Base-by-base conservation (phyloP, 768 basidiomycete species). In the Strobilomyces echinocephalus region DNA sequence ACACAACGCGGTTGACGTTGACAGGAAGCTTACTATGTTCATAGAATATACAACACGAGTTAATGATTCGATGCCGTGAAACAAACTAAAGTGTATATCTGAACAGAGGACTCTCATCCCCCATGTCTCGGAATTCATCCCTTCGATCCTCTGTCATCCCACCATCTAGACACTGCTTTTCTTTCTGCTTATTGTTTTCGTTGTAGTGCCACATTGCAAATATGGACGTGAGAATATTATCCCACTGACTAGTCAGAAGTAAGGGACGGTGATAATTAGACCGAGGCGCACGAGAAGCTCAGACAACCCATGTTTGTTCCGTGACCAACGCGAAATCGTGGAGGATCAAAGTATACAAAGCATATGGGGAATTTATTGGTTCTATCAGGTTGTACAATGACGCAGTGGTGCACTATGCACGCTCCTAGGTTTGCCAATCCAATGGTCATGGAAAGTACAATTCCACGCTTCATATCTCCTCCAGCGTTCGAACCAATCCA, bases 401-500 rank as follows among this genome's bases (percentile, higher is more conserved):
- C 18, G 5, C 10, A 20, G 71, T 70, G n/a, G 67, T 9, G 15
- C 18, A 1, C 30, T 30, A 46, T 68, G 49, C 53, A 76, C 60
- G 78, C 80, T 55, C 79, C 80, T 11, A 83, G 64, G 52, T 82
- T 84, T 18, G 12, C 56, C 3, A 51, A 1, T 21, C 38, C 46
- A 48, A 78, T 76, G 16, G 83, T 74, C 70, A 79, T 74, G 8
- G 78, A 83, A 33, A 83, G 56, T 11, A 73, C 72, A 10, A 82
- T 71, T 12, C 74, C 83, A 50, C 75, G 73, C 60, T 79, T 78
- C 49, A 77, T 51, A 58, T 80, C 80, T n/a, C 83, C 80, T 28
- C 82, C 82, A 0, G 79, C 76, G 49, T 81, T 80, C 6, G 77
- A 76, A 1, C 76, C 73, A 2, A 71, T 76, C 84, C 83, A 85